Evolutionary conservation across 2,329 filamentous ascomycete species (phyloP), one percentile per base, ranked within the genome.

Genomic region (Rosellinia necatrix): DNA sequence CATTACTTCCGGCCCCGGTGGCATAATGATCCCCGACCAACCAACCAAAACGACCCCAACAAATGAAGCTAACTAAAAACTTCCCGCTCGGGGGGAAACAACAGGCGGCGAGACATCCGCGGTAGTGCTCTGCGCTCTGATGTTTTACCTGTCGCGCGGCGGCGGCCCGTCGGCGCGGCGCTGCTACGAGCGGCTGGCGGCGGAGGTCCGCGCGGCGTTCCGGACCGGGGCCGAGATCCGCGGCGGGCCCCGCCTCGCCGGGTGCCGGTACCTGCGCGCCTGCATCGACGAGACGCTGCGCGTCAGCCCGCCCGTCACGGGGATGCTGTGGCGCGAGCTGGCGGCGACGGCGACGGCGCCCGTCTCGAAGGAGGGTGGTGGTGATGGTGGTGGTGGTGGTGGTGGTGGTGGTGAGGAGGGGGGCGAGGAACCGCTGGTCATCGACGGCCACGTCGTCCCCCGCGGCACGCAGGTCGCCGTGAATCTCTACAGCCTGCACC

Each of bases 401-500:
- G n/a, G n/a, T n/a, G n/a, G n/a, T n/a, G n/a, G n/a, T n/a, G n/a
- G n/a, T n/a, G n/a, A n/a, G n/a, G n/a, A n/a, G n/a, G n/a, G n/a
- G n/a, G n/a, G n/a, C n/a, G n/a, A n/a, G 4, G 22, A 7, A 17
- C 51, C 58, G 1, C 38, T 58, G 2, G 25, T 61, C 6, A 38
- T 60, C 4, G 50, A 58, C 15, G 53, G 56, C 9, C 41, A 47
- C 12, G 47, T 58, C 1, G 44, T 58, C 3, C 50, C 56, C 6
- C 34, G 4, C 1, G 56, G 51, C 6, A 51, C 41, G 1, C 21
- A 34, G 5, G 47, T 58, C 1, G 46, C 46, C 3, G 46, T 58
- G 1, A 58, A 35, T 12, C 42, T 55, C 4, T 58, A 51, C 17
- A 8, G 41, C 1, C 34, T 58, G 2, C 56, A 58, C n/a, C 56